These are phyloP conservation scores for Penicillium sp. DNA, from an alignment of 2,329 filamentous ascomycete species.

Conservation along the genomic window DNA sequence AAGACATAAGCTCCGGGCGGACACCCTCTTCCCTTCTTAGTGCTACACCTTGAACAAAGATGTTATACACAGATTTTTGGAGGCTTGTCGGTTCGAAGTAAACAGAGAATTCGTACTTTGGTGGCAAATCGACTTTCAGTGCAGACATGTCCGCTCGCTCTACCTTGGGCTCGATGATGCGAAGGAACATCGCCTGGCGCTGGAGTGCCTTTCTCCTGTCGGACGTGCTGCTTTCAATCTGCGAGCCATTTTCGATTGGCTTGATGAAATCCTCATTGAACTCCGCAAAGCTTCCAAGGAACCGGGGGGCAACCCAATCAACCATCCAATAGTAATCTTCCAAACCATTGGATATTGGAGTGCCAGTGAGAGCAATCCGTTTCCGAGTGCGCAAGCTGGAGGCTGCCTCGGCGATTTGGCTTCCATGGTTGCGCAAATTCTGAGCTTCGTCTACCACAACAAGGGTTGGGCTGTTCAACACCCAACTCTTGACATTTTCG, in stretches of 20 bases:
- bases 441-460: slow-evolving; percentile 87
- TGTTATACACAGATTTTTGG: slow-evolving; percentile 63
- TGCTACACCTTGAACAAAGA: slow-evolving; percentile 47
- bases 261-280: slow-evolving; percentile 69
- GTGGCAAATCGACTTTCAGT: slow-evolving; percentile 64
- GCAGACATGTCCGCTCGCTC: slow-evolving; percentile 69
- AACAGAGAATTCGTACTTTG: slow-evolving; percentile 79
- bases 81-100: slow-evolving; percentile 65
- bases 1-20: slow-evolving; percentile 52
- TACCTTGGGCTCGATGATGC: slow-evolving; percentile 73
- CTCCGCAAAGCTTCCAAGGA: slow-evolving; percentile 65
- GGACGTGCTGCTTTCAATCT: slow-evolving; percentile 55
- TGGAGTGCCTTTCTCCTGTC: slow-evolving; percentile 62
- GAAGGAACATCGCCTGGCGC: slow-evolving; percentile 67
- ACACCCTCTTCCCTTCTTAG: slow-evolving; percentile 26
- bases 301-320: slow-evolving; percentile 78
- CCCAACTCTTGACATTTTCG: slow-evolving; percentile 41
- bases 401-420: slow-evolving; percentile 55
- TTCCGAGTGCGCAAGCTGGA: slow-evolving; percentile 62
- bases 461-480: slow-evolving; percentile 64
- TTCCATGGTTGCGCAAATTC: slow-evolving; percentile 63
- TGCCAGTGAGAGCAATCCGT: slow-evolving; percentile 81
- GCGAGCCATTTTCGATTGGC: slow-evolving; percentile 72
- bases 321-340: slow-evolving; percentile 84
- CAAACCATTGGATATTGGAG: slow-evolving; percentile 80